Percentiles rank a stretch among this genome's conserved stretches.
Evolutionary conservation across 805 yeast genomes (phyloP).

Genomic region (Pichia ethanolica): DNA sequence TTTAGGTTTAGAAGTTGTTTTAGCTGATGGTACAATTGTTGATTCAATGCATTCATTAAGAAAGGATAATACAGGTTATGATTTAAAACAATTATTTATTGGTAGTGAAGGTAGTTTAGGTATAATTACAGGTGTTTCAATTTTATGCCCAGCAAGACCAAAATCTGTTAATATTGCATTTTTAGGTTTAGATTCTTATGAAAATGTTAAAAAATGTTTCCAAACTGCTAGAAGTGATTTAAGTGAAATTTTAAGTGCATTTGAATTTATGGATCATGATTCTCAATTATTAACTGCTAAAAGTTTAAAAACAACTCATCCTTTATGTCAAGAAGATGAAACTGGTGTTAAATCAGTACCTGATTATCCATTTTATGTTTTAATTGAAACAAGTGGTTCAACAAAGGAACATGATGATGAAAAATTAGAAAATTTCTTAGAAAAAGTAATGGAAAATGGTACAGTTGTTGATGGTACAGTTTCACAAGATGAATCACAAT

Average conservation of each 20-base stretch:
- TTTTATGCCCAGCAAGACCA: constrained; percentile 86
- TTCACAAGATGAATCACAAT: constrained; percentile 90
- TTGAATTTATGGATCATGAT: constrained; percentile 83
- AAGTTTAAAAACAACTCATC: constrained; percentile 58
- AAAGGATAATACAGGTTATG: constrained; percentile 94
- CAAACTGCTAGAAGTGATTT: constrained; percentile 70
- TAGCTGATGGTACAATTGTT: constrained; percentile 79
- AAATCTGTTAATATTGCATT: constrained; percentile 81
- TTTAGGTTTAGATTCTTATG: constrained; percentile 73
- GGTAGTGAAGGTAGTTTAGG: constrained; percentile 95
- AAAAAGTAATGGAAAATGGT: constrained; percentile 75
- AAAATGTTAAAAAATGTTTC: constrained; percentile 77
- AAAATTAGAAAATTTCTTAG: constrained; percentile 80
- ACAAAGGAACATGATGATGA: constrained; percentile 89
- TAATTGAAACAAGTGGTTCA: constrained; percentile 95
- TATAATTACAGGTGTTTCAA: constrained; percentile 81
- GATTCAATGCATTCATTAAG: constrained; percentile 78
- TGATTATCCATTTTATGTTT: constrained; percentile 79
- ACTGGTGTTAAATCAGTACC: constrained; percentile 31
- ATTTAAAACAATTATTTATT: constrained; percentile 83
- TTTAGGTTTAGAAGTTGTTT: constrained; percentile 85
- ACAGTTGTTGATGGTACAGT: constrained; percentile 88
- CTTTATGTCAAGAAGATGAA: constrained; percentile 58
- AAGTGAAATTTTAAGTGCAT: constrained; percentile 82
- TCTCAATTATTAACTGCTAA: constrained; percentile 58